A percentile compares a stretch with the other conserved stretches of the same genome.
Evolutionary conservation across 129 eudicot species (phyloP).

Genomic region (Deinandra increscens): DNA sequence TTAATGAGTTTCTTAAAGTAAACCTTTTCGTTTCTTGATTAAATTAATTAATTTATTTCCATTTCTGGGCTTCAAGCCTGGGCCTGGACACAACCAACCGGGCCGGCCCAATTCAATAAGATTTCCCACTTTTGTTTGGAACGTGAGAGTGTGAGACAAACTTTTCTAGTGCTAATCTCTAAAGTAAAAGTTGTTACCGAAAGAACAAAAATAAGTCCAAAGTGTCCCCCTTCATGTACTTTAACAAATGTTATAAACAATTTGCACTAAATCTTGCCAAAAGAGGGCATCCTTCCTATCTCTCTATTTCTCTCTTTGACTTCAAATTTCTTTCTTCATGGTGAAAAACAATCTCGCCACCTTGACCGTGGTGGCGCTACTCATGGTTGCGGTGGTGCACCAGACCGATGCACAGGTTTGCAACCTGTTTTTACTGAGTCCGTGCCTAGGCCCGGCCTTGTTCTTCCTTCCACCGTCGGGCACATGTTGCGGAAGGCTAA

Average conservation of each 20-base stretch:
- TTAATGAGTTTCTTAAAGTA: constrained; percentile 40
- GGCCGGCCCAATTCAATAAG: not conserved
- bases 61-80: not conserved
- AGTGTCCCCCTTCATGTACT: constrained; percentile 18
- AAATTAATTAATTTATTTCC: not conserved
- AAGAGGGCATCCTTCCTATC: not conserved
- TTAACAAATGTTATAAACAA: constrained; percentile 22
- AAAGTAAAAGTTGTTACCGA: constrained; percentile 28
- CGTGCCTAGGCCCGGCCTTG: constrained; percentile 33
- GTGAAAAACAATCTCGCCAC: constrained; percentile 22
- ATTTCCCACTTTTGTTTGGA: not conserved
- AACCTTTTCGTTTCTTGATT: constrained; percentile 38
- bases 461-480: constrained; percentile 35
- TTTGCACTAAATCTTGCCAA: not conserved
- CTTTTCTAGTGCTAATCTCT: constrained; percentile 9
- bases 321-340: constrained; percentile 5
- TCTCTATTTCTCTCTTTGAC: constrained; percentile 11
- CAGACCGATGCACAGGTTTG: constrained; percentile 20
- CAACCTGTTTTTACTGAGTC: constrained; percentile 22
- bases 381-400: constrained; percentile 8
- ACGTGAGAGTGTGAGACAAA: not conserved
- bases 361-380: constrained; percentile 6
- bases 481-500: constrained; percentile 34
- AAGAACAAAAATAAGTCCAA: constrained; percentile 24
- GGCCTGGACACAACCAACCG: not conserved